Percentiles rank a stretch among this genome's conserved stretches.
phyloP scores from a whole-genome alignment of 2,329 filamentous ascomycete species.

The Leptographium lundbergii region DNA sequence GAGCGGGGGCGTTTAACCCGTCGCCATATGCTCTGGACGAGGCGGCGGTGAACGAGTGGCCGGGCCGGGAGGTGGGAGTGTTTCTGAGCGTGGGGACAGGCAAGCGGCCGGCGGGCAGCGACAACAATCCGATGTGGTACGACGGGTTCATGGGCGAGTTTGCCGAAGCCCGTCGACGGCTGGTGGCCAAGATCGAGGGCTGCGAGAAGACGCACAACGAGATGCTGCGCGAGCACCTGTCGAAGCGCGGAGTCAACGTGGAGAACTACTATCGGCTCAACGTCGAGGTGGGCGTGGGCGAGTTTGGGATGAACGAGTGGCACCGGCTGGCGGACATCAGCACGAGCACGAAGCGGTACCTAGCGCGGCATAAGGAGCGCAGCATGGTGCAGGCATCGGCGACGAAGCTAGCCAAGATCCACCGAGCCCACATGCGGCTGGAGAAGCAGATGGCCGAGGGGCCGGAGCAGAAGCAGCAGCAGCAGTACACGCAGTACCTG shows the following conservation, averaged over 20 bases:
- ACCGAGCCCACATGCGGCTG: constrained; percentile 57
- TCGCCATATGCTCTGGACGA: constrained; percentile 78
- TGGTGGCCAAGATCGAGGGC: constrained; percentile 88
- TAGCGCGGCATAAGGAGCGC: constrained; percentile 61
- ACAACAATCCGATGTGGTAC: constrained; percentile 71
- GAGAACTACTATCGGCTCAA: constrained; percentile 97
- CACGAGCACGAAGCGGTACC: constrained; percentile 77
- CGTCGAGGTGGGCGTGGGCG: constrained; percentile 87
- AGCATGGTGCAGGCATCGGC: constrained; percentile 65
- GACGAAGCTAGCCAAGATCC: constrained; percentile 70
- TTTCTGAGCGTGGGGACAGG: constrained; percentile 94
- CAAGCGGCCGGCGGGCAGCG: constrained; percentile 54
- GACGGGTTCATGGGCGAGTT: constrained; percentile 88
- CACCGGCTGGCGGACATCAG: constrained; percentile 87
- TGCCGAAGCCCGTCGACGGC: constrained; percentile 70
- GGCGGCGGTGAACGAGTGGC: constrained; percentile 87
- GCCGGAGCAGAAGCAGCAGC: constrained; percentile 19
- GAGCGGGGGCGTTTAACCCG: constrained; percentile 83
- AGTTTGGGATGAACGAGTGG: constrained; percentile 99
- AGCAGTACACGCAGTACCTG: neutral
- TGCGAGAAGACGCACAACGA: constrained; percentile 83
- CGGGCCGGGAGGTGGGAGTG: constrained; percentile 79
- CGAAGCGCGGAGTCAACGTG: constrained; percentile 64
- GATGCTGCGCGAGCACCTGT: constrained; percentile 69
- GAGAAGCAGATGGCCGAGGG: constrained; percentile 9